Evolutionary conservation across 1,139 yeast genomes (phyloP), one percentile per base, ranked within the genome.

Genomic region (Ashbya aceris): DNA sequence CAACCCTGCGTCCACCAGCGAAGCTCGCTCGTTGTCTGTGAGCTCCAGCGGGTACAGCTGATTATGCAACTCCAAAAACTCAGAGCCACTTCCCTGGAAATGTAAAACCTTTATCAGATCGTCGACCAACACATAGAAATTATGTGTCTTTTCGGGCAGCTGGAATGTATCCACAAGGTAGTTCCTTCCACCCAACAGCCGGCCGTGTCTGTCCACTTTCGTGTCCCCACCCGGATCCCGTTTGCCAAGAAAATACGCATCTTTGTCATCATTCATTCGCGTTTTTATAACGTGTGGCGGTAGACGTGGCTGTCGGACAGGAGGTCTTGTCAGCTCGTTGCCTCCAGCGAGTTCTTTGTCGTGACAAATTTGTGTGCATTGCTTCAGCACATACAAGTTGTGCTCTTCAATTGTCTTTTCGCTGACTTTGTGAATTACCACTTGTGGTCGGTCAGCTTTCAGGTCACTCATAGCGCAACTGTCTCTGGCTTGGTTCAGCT

Each of bases 81-180:
- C 29, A 2, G 41, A 36, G 9, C 42, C 42, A 23, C 43, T 46
- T 4, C 17, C 10, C 4, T 38, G 40, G 13, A 47, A 49, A 17
- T 46, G 40, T 28, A 54, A 42, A 2, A 44, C 40, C 4, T 42
- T 30, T 30, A 56, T 48, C 23, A 59, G 39, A 35, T 57, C 57
- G 8, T 42, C 14, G 2, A 56, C 42, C 8, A 55, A 35, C 6
- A 55, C 56, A 33, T 55, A 54, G 10, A 45, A 38, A 10, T 42
- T 33, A 11, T 46, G 40, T 8, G 46, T 41, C 12, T 47, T 38
- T 2, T 32, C 39, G 7, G 52, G 40, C 6, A 54, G 40, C 4
- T 43, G 50, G 63, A 91, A 91, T 0, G 89, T 79, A 46, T 85
- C 77, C 51, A 85, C 80, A 45, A 94, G 71, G 65, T 73, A 91